phyloP scores from a whole-genome alignment of 2,329 filamentous ascomycete species.

The Pestalotiopsis sp. region DNA sequence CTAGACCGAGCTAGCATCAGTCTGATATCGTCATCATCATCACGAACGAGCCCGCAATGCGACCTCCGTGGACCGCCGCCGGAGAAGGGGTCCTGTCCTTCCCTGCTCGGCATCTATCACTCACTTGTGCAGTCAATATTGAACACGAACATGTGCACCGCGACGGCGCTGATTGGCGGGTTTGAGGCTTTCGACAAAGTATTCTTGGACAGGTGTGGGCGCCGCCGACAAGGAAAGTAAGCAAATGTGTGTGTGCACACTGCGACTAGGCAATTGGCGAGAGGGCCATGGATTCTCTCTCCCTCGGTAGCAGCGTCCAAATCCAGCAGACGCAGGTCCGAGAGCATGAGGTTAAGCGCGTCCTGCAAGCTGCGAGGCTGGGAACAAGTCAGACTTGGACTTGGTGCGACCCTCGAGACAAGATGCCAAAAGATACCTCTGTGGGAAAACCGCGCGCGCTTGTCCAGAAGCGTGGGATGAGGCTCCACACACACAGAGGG shows the following conservation, averaged over 20 bases:
- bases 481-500: slow-evolving; percentile 9
- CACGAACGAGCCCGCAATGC: background rate
- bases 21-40: background rate
- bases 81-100: background rate
- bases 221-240: background rate
- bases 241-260: background rate
- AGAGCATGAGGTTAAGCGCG: slow-evolving; percentile 43
- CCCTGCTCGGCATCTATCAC: slow-evolving; percentile 1
- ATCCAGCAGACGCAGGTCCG: slow-evolving; percentile 43
- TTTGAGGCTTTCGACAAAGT: background rate
- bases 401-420: background rate
- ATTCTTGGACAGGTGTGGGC: background rate
- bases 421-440: background rate
- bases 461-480: slow-evolving; percentile 14
- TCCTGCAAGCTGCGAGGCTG: slow-evolving; percentile 21
- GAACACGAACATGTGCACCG: background rate
- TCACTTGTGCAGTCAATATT: background rate
- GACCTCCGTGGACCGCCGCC: background rate
- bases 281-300: background rate
- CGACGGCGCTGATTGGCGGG: background rate
- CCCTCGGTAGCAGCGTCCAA: slow-evolving; percentile 24
- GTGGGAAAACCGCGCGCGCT: slow-evolving; percentile 12
- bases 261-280: background rate
- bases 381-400: slow-evolving; percentile 16
- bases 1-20: background rate